Evolutionary conservation across 2,329 filamentous ascomycete species (phyloP).

Genomic region (Phaeoacremonium minimum): DNA sequence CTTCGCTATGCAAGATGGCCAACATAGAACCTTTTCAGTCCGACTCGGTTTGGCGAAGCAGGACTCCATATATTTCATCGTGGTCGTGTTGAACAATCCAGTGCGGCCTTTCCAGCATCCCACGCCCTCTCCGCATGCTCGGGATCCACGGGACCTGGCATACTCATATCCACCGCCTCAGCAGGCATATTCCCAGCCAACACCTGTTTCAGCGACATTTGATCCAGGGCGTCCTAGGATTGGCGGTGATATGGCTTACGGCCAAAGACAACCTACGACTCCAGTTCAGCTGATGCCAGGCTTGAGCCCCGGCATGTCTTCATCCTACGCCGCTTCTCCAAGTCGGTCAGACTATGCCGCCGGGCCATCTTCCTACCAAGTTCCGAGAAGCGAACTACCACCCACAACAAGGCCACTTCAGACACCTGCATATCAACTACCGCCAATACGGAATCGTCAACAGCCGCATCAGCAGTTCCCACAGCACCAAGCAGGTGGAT

Average conservation of each 20-base stretch:
- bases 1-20: conserved; percentile 48
- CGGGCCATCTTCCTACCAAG: conserved; percentile 44
- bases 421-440: conserved; percentile 36
- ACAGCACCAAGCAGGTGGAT: conserved; percentile 9
- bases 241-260: conserved; percentile 19
- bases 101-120: conserved; percentile 35
- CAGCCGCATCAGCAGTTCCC: conserved; percentile 18
- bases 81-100: conserved; percentile 38
- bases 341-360: conserved; percentile 37
- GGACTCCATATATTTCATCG: conserved; percentile 59
- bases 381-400: conserved; percentile 47
- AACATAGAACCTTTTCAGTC: conserved; percentile 42
- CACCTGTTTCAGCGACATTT: conserved; percentile 41
- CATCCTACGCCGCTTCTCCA: conserved; percentile 41
- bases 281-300: conserved; percentile 27
- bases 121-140: conserved; percentile 37
- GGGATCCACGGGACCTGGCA: conserved; percentile 35
- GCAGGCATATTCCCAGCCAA: conserved; percentile 34
- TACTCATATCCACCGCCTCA: conserved; percentile 35
- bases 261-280: conserved; percentile 16
- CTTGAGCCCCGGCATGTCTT: conserved; percentile 34
- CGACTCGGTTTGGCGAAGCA: conserved; percentile 55
- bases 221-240: conserved; percentile 38
- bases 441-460: conserved; percentile 39
- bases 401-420: conserved; percentile 24